These are phyloP conservation scores for Anacardium occidentale DNA, from an alignment of 345 rosid genomes.

Conservation along the genomic window DNA sequence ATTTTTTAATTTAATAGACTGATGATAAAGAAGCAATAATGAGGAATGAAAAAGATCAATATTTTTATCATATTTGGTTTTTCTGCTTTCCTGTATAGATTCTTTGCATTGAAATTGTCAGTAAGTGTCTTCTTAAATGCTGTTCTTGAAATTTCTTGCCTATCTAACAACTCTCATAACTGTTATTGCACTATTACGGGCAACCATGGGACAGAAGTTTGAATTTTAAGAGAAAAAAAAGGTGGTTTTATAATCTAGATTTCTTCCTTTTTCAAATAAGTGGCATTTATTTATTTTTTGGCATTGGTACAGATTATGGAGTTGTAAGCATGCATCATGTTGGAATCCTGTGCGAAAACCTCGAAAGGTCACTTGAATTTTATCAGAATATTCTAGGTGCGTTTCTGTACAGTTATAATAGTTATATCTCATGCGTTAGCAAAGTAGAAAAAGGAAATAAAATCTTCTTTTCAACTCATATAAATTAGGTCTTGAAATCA, in stretches of 20 bases:
- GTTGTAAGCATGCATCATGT: conserved; percentile 85
- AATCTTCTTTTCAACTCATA: conserved; percentile 6
- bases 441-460: not conserved
- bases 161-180: not conserved
- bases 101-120: not conserved
- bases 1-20: not conserved
- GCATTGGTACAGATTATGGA: conserved; percentile 64
- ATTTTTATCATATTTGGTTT: not conserved
- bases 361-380: conserved; percentile 81
- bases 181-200: not conserved
- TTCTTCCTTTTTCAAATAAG: not conserved
- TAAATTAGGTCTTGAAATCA: conserved; percentile 73
- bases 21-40: not conserved
- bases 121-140: not conserved
- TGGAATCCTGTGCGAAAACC: conserved; percentile 76
- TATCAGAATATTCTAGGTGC: conserved; percentile 75
- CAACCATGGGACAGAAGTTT: not conserved
- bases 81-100: not conserved
- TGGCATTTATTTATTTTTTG: not conserved
- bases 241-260: not conserved
- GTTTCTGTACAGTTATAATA: not conserved
- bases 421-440: not conserved
- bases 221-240: not conserved
- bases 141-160: not conserved
- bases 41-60: not conserved